A percentile compares a stretch with the other conserved stretches of the same genome.
Conservation (phyloP, 768 basidiomycete genomes). For the Pholiota molesta region DNA sequence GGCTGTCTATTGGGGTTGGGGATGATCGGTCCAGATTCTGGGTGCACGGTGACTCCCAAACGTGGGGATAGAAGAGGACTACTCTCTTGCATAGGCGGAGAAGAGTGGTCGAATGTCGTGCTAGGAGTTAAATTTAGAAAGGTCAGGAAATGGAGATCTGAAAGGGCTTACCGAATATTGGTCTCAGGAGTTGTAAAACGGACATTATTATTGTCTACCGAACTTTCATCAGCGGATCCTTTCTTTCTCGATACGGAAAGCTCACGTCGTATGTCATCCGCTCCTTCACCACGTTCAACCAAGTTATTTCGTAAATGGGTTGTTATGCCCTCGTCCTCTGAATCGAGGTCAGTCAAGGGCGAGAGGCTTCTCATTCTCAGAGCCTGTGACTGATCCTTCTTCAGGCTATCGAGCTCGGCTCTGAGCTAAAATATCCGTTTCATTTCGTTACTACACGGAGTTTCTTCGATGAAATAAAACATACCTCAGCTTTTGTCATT, state of each 20-base stretch:
- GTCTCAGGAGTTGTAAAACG: slow-evolving; percentile 5
- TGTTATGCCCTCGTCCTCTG: slow-evolving; percentile 28
- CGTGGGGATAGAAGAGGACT: not conserved
- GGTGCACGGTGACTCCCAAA: slow-evolving; percentile 22
- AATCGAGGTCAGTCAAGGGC: slow-evolving; percentile 35
- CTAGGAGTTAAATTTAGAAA: slow-evolving; percentile 5
- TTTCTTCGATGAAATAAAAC: slow-evolving; percentile 2
- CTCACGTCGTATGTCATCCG: slow-evolving; percentile 9
- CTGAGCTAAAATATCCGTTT: slow-evolving; percentile 6
- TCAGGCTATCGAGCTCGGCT: slow-evolving; percentile 8
- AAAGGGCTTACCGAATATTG: slow-evolving; percentile 9
- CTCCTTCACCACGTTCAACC: slow-evolving; percentile 11
- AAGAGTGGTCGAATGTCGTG: not conserved
- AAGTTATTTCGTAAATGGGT: slow-evolving; percentile 8
- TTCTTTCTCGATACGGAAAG: slow-evolving; percentile 5
- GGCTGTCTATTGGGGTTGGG: slow-evolving; percentile 49
- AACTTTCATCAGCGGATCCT: not conserved
- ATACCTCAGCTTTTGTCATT: slow-evolving; percentile 47
- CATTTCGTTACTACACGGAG: not conserved
- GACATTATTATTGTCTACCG: slow-evolving; percentile 4
- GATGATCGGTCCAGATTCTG: slow-evolving; percentile 52
- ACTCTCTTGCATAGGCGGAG: not conserved
- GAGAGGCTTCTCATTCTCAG: slow-evolving; percentile 17
- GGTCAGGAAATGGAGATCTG: not conserved
- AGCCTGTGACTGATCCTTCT: not conserved